Evolutionary conservation across 164 flowering plant species (phyloP), one percentile per base, ranked within the genome.

Genomic region (Annona cherimola): DNA sequence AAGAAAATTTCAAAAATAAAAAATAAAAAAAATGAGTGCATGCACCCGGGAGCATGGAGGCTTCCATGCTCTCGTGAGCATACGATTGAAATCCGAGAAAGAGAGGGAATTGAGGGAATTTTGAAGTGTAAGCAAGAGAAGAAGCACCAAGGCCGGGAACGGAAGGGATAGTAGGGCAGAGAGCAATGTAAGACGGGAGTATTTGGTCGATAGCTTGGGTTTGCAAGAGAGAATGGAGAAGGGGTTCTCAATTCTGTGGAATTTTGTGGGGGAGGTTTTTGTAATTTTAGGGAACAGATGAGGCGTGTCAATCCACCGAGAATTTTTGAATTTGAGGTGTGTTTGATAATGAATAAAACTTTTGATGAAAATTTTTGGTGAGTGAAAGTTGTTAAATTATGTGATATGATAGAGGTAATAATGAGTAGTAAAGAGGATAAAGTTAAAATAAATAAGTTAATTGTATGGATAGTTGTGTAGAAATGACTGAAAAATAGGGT

Each of bases 161-260:
- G 79, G 73, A 39, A 73, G 81, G 57, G 81, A 81, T 18, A 91
- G 92, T 26, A 3, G 97, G 98, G 63, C 88, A 82, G 18, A 90
- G 44, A 64, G 79, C 76, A 57, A 86, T 74, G 44, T 85, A 86
- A 46, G 91, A 83, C 46, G 89, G 92, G 12, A 93, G 76, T 39
- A 93, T 90, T 75, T 85, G 83, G 75, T 89, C 94, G 59, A 91
- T 63, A n/a, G 84, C 66, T 73, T 77, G 79, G 69, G 77, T 83
- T 76, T 82, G 79, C 8, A 68, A 0, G 92, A 83, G 14, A 93
- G 91, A 73, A 91, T 88, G 12, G 83, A 82, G 70, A 93, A 91
- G 50, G 89, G 92, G 59, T 85, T 89, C 14, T 77, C 78, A 26
- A 1, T 81, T 78, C 59, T 77, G 77, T 20, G 71, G 78, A 73